Evolutionary conservation across 2,329 filamentous ascomycete species (phyloP).

Genomic region (Colletotrichum higginsianum): DNA sequence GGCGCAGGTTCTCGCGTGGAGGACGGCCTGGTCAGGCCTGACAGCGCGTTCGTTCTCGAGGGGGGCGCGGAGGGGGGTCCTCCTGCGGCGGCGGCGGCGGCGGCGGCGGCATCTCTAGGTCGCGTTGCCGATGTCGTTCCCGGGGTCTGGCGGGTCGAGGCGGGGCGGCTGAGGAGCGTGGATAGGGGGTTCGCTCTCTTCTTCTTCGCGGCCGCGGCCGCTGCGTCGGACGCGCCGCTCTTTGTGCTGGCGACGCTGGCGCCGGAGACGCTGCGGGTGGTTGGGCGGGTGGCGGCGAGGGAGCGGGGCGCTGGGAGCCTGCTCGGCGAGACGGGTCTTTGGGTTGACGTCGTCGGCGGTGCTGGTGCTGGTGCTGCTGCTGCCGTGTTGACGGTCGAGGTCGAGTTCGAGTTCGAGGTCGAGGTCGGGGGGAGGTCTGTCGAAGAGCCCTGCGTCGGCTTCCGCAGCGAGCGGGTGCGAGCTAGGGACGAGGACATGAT

Average conservation of each 20-base stretch:
- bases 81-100: not conserved
- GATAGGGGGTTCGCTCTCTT: conserved; percentile 30
- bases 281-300: conserved; percentile 15
- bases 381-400: conserved; percentile 6
- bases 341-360: not conserved
- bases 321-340: conserved; percentile 35
- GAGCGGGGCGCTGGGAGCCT: conserved; percentile 36
- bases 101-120: conserved; percentile 25
- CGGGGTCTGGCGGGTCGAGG: conserved; percentile 28
- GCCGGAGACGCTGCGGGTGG: conserved; percentile 38
- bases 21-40: conserved; percentile 17
- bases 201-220: conserved; percentile 34
- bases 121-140: conserved; percentile 5
- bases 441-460: conserved; percentile 52
- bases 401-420: no score
- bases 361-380: not conserved
- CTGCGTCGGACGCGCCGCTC: conserved; percentile 30
- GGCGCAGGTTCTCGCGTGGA: conserved; percentile 18
- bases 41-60: conserved; percentile 1
- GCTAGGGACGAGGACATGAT: conserved; percentile 61
- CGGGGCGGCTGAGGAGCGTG: conserved; percentile 12
- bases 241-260: conserved; percentile 17
- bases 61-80: not conserved
- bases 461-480: conserved; percentile 65
- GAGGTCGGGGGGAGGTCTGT: conserved; percentile 37